Evolutionary conservation across 1,284 basidiomycete species (phyloP).

Genomic region (Marasmius sp.): DNA sequence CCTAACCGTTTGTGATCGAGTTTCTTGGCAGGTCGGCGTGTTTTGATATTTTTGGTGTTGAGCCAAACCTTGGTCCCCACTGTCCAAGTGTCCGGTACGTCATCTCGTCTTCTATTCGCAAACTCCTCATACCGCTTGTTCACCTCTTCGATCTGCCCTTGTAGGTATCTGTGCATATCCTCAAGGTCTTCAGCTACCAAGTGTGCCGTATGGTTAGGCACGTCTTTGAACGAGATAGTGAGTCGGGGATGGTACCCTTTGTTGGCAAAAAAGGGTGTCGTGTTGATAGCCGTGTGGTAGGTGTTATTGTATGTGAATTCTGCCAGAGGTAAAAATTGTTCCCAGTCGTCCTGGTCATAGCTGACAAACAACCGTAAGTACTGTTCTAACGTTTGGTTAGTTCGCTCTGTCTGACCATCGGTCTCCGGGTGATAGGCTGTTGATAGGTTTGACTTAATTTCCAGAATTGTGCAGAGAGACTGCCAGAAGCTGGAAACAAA

Average conservation of each 20-base stretch:
- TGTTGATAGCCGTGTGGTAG: neutral
- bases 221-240: neutral
- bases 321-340: neutral
- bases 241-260: slow-evolving; percentile 6
- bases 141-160: neutral
- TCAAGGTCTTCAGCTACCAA: neutral
- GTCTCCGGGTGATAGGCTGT: slow-evolving; percentile 6
- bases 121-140: neutral
- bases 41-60: neutral
- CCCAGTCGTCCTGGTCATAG: slow-evolving; percentile 8
- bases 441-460: neutral
- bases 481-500: slow-evolving; percentile 11
- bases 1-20: neutral
- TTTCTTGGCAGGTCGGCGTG: neutral
- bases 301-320: neutral
- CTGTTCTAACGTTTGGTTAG: slow-evolving; percentile 4
- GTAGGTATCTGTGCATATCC: neutral
- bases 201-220: neutral
- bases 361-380: slow-evolving; percentile 7
- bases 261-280: slow-evolving; percentile 6
- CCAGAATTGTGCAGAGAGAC: neutral
- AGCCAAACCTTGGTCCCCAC: neutral
- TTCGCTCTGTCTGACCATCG: slow-evolving; percentile 4
- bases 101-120: neutral
- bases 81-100: neutral